Percentiles rank a stretch among this genome's conserved stretches.
Conservation (phyloP, 2,329 filamentous ascomycete species). For the Venturiaceae sp. region DNA sequence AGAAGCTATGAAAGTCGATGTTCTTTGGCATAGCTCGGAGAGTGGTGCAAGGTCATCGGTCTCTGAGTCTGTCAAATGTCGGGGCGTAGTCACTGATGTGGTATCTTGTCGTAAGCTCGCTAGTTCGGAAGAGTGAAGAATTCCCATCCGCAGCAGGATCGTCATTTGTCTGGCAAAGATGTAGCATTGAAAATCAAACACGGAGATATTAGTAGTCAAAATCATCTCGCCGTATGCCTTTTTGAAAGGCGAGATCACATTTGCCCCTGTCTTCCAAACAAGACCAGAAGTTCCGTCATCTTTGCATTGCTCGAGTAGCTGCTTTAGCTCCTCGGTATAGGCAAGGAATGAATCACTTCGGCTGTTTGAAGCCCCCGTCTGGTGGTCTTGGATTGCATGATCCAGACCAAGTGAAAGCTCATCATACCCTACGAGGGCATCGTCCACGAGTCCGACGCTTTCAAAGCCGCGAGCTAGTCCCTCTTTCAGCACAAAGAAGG, state of each 20-base stretch:
- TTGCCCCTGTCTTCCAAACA: constrained; percentile 6
- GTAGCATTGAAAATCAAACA: constrained; percentile 93
- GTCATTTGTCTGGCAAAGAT: constrained; percentile 84
- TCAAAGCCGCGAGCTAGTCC: constrained; percentile 90
- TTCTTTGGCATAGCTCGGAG: constrained; percentile 77
- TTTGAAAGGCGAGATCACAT: constrained; percentile 29
- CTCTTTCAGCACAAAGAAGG: constrained; percentile 96
- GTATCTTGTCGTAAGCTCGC: constrained; percentile 13
- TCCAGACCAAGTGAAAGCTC: constrained; percentile 86
- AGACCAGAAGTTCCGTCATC: background rate
- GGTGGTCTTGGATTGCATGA: constrained; percentile 67
- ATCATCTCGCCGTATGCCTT: constrained; percentile 91
- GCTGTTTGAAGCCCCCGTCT: constrained; percentile 47
- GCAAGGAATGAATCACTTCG: constrained; percentile 63
- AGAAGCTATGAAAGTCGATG: constrained; percentile 74
- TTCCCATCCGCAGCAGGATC: constrained; percentile 73
- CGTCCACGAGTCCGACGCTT: constrained; percentile 89
- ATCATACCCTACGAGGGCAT: constrained; percentile 90
- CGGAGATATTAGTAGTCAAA: constrained; percentile 84
- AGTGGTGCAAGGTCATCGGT: constrained; percentile 67
- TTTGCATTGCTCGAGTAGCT: background rate
- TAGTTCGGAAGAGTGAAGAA: constrained; percentile 33
- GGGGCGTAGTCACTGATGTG: constrained; percentile 2
- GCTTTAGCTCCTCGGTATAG: constrained; percentile 59
- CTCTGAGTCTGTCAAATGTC: constrained; percentile 29